Evolutionary conservation across 2,329 filamentous ascomycete species (phyloP).

Genomic region (Gaeumannomyces tritici): DNA sequence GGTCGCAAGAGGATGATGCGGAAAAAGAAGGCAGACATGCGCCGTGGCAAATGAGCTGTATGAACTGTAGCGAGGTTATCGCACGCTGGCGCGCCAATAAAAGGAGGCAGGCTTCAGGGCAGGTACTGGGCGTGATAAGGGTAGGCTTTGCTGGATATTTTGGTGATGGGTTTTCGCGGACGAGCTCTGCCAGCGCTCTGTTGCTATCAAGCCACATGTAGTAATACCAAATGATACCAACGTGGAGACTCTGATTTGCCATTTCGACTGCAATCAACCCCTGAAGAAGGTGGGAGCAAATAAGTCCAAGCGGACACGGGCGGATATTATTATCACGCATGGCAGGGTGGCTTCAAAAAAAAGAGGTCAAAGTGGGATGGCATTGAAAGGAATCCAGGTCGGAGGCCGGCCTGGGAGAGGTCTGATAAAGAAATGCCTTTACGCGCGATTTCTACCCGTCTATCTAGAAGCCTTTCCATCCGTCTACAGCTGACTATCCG

Average conservation of each 20-base stretch:
- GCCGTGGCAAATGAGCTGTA: constrained; percentile 11
- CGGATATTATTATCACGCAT: neutral
- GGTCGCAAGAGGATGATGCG: constrained; percentile 74
- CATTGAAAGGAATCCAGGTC: no score
- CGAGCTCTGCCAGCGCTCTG: neutral
- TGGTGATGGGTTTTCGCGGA: neutral
- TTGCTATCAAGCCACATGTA: neutral
- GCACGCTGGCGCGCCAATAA: neutral
- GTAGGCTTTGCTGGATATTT: neutral
- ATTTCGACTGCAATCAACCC: neutral
- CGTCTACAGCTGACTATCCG: constrained; percentile 11
- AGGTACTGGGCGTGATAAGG: neutral
- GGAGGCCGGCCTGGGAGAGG: no score
- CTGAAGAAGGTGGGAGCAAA: no score
- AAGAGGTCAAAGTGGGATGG: no score
- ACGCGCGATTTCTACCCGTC: no score
- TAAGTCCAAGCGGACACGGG: neutral
- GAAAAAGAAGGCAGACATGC: constrained; percentile 48
- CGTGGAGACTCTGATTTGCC: neutral
- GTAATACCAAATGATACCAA: neutral
- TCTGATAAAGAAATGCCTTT: no score
- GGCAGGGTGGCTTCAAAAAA: no score
- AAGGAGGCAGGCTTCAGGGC: neutral
- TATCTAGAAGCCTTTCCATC: no score
- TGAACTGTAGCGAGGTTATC: neutral